Conservation (phyloP, 2,329 filamentous ascomycete genomes). For the Trematosphaeria pertusa region DNA sequence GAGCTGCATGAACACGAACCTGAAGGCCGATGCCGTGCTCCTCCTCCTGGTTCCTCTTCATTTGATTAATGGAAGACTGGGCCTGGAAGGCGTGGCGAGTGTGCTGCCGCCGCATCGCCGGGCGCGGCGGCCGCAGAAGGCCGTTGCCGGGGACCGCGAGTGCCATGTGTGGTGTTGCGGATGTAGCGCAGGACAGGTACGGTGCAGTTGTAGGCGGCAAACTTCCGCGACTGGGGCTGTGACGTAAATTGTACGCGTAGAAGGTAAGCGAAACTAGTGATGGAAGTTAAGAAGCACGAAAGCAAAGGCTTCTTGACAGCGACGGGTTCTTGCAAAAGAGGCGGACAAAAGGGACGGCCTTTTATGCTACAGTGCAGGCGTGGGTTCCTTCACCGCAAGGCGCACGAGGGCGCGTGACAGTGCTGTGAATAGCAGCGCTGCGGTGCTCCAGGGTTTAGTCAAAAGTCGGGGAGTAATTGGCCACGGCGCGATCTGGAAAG, state of each 20-base stretch:
- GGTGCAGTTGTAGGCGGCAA: background rate
- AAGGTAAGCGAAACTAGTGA: background rate
- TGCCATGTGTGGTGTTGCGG: background rate
- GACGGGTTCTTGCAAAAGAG: background rate
- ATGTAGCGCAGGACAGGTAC: background rate
- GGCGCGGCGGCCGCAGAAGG: constrained; percentile 8
- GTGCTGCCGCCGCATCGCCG: constrained; percentile 24
- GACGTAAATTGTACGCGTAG: constrained; percentile 4
- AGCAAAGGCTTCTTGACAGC: background rate
- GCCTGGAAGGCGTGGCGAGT: constrained; percentile 36
- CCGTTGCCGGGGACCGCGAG: background rate
- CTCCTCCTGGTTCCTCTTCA: constrained; percentile 23
- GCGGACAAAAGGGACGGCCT: background rate
- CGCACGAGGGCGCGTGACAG: background rate
- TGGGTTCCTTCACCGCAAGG: background rate
- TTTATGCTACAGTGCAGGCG: background rate
- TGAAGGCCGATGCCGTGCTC: constrained; percentile 20
- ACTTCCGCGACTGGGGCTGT: background rate
- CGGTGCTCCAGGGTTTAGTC: background rate
- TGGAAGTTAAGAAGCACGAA: background rate
- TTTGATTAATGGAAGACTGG: constrained; percentile 28
- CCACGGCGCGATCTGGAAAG: background rate
- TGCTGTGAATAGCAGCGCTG: background rate
- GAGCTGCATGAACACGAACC: constrained; percentile 19
- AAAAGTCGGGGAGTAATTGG: background rate